Evolutionary conservation across 139 green algal genomes (phyloP), one percentile per base, ranked within the genome.

Genomic region (Picochlorum costavermella): DNA sequence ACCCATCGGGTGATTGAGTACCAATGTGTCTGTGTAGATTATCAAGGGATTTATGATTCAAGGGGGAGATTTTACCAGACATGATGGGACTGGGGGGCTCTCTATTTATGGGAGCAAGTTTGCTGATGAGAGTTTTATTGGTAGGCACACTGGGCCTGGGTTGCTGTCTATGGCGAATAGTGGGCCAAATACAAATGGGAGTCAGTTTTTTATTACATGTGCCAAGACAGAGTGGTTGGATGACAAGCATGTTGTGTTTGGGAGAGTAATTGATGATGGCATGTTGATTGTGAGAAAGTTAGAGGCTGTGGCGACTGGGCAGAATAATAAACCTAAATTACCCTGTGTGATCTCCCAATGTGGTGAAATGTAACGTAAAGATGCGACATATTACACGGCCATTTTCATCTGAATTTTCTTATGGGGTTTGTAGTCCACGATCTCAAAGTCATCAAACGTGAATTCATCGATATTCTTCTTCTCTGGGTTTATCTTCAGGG

Each of bases 41-140:
- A 98, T 98, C 77, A 95, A 94, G 65, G 86, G 85, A 20, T 95
- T 95, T 74, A 96, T 98, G 90, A 79, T 96, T 12, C 91, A 98
- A 65, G 88, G 87, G 0, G 90, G 91, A 0, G 90, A 97, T 65
- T 96, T 96, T 64, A n/a, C 95, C 3, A 94, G 95, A 75, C 82
- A 56, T 44, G 53, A 71, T 55, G 94, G 94, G 62, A 98, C 90
- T 10, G 94, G 94, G 0, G 88, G 72, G 48, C 59, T 94, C 3
- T 89, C 76, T 68, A 99, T 99, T 48, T 98, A 99, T 65, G 94
- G 94, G 37, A 89, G 56, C 40, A 81, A 83, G 11, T 98, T 95
- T 80, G 81, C 82, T 25, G 94, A 99, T 67, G 94, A 99, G 57
- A 90, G 88, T 60, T 99, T 99, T 65, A 80, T 78, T 26, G 92